A percentile compares a stretch with the other conserved stretches of the same genome.
Conservation (phyloP, 805 yeast genomes). For the Pichia gijzeniarum region DNA sequence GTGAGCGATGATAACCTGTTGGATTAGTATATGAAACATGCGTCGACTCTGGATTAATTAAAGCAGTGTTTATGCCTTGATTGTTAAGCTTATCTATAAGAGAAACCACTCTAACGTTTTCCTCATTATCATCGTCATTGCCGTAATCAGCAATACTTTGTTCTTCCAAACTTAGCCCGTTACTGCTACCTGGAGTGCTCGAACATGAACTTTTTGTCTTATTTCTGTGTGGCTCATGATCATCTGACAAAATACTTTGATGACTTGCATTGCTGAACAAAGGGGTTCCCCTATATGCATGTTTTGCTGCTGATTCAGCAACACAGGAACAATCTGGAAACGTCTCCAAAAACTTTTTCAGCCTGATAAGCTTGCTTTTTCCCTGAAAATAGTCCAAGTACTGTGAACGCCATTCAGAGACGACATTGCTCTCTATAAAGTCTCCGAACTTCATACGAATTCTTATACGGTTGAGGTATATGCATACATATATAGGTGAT, state of each 20-base stretch:
- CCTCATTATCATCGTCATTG: neutral
- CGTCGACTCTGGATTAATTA: neutral
- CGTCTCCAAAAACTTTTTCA: slow-evolving; percentile 10
- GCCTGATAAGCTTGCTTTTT: slow-evolving; percentile 32
- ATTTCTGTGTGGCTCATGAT: no score
- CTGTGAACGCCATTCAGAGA: slow-evolving; percentile 86
- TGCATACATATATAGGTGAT: no score
- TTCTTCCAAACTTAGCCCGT: neutral
- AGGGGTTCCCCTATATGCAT: neutral
- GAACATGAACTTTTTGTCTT: no score
- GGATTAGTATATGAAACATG: neutral
- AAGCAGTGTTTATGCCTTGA: neutral
- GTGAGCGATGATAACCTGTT: slow-evolving; percentile 21
- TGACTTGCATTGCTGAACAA: neutral
- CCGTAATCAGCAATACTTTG: neutral
- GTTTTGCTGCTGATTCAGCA: no score
- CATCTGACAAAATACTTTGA: no score
- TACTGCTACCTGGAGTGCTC: no score
- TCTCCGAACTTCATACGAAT: slow-evolving; percentile 60
- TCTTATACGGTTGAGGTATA: no score
- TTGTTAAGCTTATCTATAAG: neutral
- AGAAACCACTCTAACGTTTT: neutral
- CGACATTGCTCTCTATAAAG: slow-evolving; percentile 55
- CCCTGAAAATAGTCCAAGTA: slow-evolving; percentile 64
- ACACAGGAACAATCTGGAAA: slow-evolving; percentile 5